Percentiles rank a stretch among this genome's conserved stretches.
phyloP scores from a whole-genome alignment of 2,329 filamentous ascomycete species.

The Penicillium vulpinum region DNA sequence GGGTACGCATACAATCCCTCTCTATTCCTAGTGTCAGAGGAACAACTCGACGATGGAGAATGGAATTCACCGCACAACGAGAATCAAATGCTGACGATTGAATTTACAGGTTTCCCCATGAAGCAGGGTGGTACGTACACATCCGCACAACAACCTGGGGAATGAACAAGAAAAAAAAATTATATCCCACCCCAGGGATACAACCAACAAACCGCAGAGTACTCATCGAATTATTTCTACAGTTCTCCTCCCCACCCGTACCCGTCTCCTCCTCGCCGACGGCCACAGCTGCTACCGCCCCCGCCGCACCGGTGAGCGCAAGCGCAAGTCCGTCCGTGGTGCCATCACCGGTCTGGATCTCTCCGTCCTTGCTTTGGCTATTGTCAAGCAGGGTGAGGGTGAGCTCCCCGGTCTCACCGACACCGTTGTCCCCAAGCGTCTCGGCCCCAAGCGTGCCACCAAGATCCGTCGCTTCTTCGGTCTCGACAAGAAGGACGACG shows the following conservation, averaged over 20 bases:
- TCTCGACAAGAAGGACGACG: conserved; percentile 99
- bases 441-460: conserved; percentile 98
- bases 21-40: background rate
- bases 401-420: conserved; percentile 97
- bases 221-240: conserved; percentile 35
- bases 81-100: conserved; percentile 28
- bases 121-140: conserved; percentile 79
- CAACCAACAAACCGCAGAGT: conserved; percentile 14
- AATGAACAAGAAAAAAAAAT: conserved; percentile 11
- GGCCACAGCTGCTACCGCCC: conserved; percentile 99
- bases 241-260: conserved; percentile 92
- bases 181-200: conserved; percentile 5
- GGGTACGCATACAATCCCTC: conserved; percentile 48
- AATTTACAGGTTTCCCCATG: conserved; percentile 80
- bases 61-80: background rate
- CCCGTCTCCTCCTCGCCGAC: conserved; percentile 90
- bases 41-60: background rate
- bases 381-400: conserved; percentile 96
- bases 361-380: conserved; percentile 86
- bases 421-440: conserved; percentile 96
- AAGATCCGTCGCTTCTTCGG: conserved; percentile 99
- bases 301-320: conserved; percentile 96
- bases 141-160: conserved; percentile 24
- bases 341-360: conserved; percentile 96
- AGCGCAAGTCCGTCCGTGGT: conserved; percentile 98